phyloP scores from a whole-genome alignment of 2,329 filamentous ascomycete species.

The Colletotrichum salicis region DNA sequence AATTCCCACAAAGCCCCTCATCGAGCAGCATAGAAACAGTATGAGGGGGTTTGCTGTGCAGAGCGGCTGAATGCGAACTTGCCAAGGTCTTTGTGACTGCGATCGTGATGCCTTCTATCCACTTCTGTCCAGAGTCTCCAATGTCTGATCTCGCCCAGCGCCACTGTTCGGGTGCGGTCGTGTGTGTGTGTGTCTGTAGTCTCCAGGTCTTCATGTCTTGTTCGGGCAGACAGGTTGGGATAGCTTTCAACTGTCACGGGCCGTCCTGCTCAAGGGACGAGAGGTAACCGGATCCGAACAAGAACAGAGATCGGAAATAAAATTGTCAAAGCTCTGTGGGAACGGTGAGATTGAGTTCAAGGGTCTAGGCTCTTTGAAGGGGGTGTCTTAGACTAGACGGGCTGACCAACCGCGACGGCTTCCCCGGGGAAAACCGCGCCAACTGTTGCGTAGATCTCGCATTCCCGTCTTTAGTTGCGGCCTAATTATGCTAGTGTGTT shows the following conservation, averaged over 20 bases:
- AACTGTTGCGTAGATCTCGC: background rate
- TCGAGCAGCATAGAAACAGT: background rate
- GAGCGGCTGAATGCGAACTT: background rate
- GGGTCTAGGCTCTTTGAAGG: background rate
- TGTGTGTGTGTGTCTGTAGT: background rate
- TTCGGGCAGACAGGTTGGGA: conserved; percentile 1
- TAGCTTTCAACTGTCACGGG: conserved; percentile 8
- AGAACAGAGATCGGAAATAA: background rate
- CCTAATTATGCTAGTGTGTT: background rate
- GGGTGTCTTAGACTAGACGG: conserved; percentile 4
- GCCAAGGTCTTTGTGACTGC: conserved; percentile 2
- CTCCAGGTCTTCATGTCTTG: background rate
- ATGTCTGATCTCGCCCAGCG: conserved; percentile 10
- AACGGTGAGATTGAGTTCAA: conserved; percentile 10
- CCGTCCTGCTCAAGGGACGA: background rate
- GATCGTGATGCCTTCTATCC: background rate
- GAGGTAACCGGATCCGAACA: conserved; percentile 19
- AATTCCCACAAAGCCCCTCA: conserved; percentile 5
- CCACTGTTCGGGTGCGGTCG: conserved; percentile 22
- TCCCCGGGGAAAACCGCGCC: background rate
- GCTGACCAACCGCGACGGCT: conserved; percentile 10
- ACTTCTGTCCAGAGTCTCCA: background rate
- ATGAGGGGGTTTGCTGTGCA: background rate
- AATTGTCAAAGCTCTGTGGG: background rate
- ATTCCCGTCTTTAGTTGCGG: conserved; percentile 21